phyloP scores from a whole-genome alignment of 352 stramenopile genomes.

The Pythium phragmiticola region DNA sequence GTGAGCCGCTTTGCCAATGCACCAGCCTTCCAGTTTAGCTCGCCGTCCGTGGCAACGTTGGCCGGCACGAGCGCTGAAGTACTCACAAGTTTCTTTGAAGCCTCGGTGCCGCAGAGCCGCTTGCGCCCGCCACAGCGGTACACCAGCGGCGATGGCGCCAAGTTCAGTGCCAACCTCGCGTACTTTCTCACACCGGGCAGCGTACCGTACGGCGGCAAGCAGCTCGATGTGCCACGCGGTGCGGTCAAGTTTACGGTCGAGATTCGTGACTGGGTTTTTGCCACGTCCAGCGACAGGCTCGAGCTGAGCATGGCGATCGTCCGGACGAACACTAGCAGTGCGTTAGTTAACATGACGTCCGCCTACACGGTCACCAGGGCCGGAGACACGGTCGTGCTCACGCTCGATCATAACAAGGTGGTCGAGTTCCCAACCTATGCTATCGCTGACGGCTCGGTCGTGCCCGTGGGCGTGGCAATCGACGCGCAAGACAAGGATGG shows the following conservation, averaged over 20 bases:
- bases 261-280: not conserved
- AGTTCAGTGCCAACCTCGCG: not conserved
- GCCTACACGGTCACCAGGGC: not conserved
- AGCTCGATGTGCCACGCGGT: not conserved
- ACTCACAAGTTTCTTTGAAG: not conserved
- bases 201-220: not conserved
- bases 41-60: not conserved
- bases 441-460: not conserved
- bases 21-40: slow-evolving; percentile 4
- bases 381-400: not conserved
- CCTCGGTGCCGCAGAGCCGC: slow-evolving; percentile 4
- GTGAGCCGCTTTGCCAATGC: not conserved
- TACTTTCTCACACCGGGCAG: not conserved
- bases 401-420: not conserved
- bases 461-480: not conserved
- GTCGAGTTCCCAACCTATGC: slow-evolving; percentile 6
- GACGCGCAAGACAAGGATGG: not conserved
- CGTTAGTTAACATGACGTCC: too few relatives aligned
- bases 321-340: not conserved
- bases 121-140: not conserved
- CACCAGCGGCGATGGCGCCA: not conserved
- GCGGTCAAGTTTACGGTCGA: not conserved
- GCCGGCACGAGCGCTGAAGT: not conserved
- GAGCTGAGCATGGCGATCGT: slow-evolving; percentile 6
- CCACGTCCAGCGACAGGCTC: not conserved